A percentile compares a stretch with the other conserved stretches of the same genome.
Evolutionary conservation across 768 basidiomycete species (phyloP).

Genomic region (Termitomyces sp.): DNA sequence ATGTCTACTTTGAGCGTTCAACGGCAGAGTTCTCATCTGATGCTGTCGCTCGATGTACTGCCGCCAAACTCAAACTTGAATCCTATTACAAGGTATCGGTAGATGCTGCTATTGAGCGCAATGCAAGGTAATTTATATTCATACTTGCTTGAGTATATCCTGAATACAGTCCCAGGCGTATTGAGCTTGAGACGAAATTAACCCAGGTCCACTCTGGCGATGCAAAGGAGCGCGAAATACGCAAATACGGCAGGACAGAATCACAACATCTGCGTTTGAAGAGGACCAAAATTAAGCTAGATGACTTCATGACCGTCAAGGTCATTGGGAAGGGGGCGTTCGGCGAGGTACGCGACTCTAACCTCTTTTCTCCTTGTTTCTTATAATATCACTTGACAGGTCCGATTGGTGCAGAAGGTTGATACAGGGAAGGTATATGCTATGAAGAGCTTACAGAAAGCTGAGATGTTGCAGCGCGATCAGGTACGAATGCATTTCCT

Average conservation of each 20-base stretch:
- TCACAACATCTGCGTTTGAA: conserved; percentile 87
- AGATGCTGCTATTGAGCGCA: conserved; percentile 92
- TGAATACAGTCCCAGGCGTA: conserved; percentile 49
- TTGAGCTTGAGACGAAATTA: conserved; percentile 83
- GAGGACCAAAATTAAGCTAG: conserved; percentile 87
- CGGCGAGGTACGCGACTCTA: conserved; percentile 65
- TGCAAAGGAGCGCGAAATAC: conserved; percentile 84
- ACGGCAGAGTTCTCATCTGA: conserved; percentile 79
- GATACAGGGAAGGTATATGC: conserved; percentile 98
- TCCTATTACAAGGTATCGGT: conserved; percentile 98
- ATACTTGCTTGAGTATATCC: not conserved
- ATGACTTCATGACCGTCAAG: conserved; percentile 95
- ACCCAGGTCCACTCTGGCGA: conserved; percentile 71
- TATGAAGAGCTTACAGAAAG: conserved; percentile 98
- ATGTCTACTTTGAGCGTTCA: conserved; percentile 94
- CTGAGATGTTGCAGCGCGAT: conserved; percentile 99
- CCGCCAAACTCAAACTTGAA: conserved; percentile 94
- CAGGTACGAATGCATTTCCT: conserved; percentile 52
- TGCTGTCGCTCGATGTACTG: conserved; percentile 84
- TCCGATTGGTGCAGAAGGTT: conserved; percentile 92
- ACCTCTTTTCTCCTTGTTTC: not conserved
- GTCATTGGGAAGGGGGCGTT: conserved; percentile 99
- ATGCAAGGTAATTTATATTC: conserved; percentile 63
- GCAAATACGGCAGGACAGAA: conserved; percentile 82
- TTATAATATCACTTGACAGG: conserved; percentile 36